A percentile compares a stretch with the other conserved stretches of the same genome.
Conservation (phyloP, 208 protist species). For the Crithidia expoeki region DNA sequence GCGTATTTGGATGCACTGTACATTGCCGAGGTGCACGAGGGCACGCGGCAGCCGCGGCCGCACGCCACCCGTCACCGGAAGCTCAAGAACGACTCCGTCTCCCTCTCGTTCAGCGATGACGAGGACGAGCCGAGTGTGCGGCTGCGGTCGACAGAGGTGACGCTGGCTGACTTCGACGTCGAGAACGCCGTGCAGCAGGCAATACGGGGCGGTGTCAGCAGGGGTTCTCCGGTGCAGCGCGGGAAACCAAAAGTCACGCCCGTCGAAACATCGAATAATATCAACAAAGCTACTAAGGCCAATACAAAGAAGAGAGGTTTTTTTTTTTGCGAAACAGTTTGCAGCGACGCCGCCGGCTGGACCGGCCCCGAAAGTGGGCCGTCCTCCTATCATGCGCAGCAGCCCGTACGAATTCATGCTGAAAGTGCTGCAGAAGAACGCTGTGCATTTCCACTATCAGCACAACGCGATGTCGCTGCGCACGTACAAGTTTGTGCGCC, state of each 20-base stretch:
- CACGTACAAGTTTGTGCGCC: conserved; percentile 58
- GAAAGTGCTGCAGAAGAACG: conserved; percentile 39
- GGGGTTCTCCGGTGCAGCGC: no score
- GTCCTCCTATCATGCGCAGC: not conserved
- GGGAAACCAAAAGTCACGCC: no score
- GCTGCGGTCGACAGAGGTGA: conserved; percentile 11
- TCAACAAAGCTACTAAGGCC: no score
- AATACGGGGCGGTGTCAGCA: not conserved
- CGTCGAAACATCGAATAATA: no score
- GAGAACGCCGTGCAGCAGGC: not conserved
- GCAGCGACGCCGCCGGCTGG: no score
- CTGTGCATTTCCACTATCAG: conserved; percentile 66
- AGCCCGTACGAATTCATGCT: conserved; percentile 35
- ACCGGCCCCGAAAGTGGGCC: no score
- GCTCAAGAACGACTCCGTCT: not conserved
- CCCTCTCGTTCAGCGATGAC: not conserved
- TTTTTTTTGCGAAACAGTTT: no score
- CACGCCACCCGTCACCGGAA: conserved; percentile 1
- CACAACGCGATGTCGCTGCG: conserved; percentile 65
- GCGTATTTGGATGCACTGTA: conserved; percentile 26
- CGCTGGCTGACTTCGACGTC: not conserved
- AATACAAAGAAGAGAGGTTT: conserved; percentile 1
- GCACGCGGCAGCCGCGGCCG: conserved; percentile 8
- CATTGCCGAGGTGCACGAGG: conserved; percentile 25
- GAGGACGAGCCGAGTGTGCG: not conserved